Conservation (phyloP, 495 filamentous ascomycete genomes). For the Neurospora sublineolata region DNA sequence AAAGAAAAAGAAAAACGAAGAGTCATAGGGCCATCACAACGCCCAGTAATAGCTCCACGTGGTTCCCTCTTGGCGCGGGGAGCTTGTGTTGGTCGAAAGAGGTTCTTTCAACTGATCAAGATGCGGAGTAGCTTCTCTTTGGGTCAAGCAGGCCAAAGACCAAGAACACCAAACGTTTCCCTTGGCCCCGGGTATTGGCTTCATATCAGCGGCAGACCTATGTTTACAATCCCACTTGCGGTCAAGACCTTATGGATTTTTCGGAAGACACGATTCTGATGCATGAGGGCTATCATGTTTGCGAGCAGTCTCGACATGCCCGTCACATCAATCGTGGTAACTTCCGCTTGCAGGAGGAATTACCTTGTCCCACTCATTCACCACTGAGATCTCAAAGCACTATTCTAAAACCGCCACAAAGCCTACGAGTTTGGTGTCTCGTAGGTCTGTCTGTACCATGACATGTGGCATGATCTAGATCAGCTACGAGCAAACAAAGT, state of each 20-base stretch:
- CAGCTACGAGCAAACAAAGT: conserved; percentile 2
- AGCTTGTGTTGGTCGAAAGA: background rate
- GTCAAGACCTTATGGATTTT: background rate
- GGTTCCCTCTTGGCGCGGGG: background rate
- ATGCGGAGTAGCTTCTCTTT: background rate
- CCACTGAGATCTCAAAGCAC: background rate
- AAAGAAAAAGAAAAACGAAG: background rate
- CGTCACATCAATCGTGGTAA: background rate
- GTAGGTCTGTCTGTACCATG: background rate
- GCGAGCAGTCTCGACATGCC: background rate
- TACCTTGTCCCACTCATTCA: background rate
- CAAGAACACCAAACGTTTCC: background rate
- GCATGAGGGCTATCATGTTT: background rate
- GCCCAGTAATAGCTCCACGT: background rate
- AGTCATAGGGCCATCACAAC: background rate
- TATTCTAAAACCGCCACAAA: background rate
- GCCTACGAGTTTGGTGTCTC: background rate
- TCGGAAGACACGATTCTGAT: background rate
- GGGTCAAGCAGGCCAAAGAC: background rate
- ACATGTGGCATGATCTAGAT: conserved; percentile 19
- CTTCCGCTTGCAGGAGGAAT: background rate
- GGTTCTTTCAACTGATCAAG: background rate
- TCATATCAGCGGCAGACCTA: background rate
- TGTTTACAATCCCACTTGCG: background rate
- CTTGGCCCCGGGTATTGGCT: background rate